A percentile compares a stretch with the other conserved stretches of the same genome.
phyloP scores from a whole-genome alignment of 1,284 basidiomycete genomes.

The Ustilago nuda region DNA sequence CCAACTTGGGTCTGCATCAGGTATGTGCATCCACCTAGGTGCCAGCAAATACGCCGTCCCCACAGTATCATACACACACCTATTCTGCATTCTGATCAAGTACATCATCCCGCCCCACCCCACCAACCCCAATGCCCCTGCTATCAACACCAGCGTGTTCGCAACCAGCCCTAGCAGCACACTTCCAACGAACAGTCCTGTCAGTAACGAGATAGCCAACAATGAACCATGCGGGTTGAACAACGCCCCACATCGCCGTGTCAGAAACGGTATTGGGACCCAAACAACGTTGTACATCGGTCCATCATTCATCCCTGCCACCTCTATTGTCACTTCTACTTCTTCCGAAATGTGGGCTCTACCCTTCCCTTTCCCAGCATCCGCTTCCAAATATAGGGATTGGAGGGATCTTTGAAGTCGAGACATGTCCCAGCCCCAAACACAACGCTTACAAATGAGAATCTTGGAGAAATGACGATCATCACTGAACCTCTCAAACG shows the following conservation, averaged over 20 bases:
- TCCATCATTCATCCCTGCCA: slow-evolving; percentile 13
- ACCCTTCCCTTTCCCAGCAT: slow-evolving; percentile 12
- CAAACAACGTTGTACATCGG: slow-evolving; percentile 36
- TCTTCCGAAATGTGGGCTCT: background rate
- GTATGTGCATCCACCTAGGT: slow-evolving; percentile 20
- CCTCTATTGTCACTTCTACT: slow-evolving; percentile 12
- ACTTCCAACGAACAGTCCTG: background rate
- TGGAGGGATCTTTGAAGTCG: background rate
- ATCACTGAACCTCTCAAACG: slow-evolving; percentile 39
- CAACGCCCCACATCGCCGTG: background rate
- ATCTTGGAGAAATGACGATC: slow-evolving; percentile 41
- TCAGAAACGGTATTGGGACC: slow-evolving; percentile 16
- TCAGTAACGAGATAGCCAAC: background rate
- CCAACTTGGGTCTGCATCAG: slow-evolving; percentile 16
- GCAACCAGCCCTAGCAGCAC: slow-evolving; percentile 71
- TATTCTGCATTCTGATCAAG: slow-evolving; percentile 10
- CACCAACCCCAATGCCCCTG: slow-evolving; percentile 92
- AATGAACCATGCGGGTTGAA: slow-evolving; percentile 13
- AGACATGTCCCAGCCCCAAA: slow-evolving; percentile 40
- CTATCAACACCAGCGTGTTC: slow-evolving; percentile 77
- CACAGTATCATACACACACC: slow-evolving; percentile 32
- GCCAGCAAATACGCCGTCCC: slow-evolving; percentile 36
- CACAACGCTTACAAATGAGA: slow-evolving; percentile 12
- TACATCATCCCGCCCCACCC: slow-evolving; percentile 16
- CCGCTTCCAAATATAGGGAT: background rate